Percentiles rank a stretch among this genome's conserved stretches.
Evolutionary conservation across 257 asterid species (phyloP).

Genomic region (Solanum sejunctum): DNA sequence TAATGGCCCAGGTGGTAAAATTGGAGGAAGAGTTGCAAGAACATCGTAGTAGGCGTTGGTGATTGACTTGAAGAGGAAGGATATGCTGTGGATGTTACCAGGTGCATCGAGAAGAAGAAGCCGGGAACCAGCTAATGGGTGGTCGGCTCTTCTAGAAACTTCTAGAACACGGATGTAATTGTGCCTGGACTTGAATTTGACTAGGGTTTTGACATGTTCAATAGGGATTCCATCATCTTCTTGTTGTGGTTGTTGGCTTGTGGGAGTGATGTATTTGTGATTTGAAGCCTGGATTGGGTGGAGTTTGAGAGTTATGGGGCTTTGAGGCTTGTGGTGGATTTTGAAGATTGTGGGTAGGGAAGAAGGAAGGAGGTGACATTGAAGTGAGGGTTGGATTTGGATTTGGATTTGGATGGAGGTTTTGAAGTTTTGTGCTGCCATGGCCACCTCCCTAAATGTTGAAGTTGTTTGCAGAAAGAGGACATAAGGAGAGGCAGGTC

Average conservation of each 20-base stretch:
- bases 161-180: slow-evolving; percentile 75
- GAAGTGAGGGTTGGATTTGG: background rate
- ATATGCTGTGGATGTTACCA: slow-evolving; percentile 95
- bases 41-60: slow-evolving; percentile 74
- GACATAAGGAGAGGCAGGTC: background rate
- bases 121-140: slow-evolving; percentile 72
- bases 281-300: slow-evolving; percentile 6
- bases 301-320: slow-evolving; percentile 1
- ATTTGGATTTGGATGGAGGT: background rate
- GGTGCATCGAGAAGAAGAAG: slow-evolving; percentile 82
- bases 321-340: slow-evolving; percentile 1
- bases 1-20: slow-evolving; percentile 76
- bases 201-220: slow-evolving; percentile 63
- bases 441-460: background rate
- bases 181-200: slow-evolving; percentile 68
- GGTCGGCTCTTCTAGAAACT: slow-evolving; percentile 79
- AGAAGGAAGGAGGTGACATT: background rate
- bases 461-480: background rate
- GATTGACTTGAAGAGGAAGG: slow-evolving; percentile 45
- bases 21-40: slow-evolving; percentile 71
- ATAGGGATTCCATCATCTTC: slow-evolving; percentile 50
- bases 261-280: slow-evolving; percentile 7
- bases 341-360: slow-evolving; percentile 3
- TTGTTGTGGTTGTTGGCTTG: background rate
- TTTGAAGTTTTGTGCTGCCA: slow-evolving; percentile 15